These are phyloP conservation scores for Boechera retrofracta DNA, from an alignment of 345 rosid genomes.

Conservation along the genomic window DNA sequence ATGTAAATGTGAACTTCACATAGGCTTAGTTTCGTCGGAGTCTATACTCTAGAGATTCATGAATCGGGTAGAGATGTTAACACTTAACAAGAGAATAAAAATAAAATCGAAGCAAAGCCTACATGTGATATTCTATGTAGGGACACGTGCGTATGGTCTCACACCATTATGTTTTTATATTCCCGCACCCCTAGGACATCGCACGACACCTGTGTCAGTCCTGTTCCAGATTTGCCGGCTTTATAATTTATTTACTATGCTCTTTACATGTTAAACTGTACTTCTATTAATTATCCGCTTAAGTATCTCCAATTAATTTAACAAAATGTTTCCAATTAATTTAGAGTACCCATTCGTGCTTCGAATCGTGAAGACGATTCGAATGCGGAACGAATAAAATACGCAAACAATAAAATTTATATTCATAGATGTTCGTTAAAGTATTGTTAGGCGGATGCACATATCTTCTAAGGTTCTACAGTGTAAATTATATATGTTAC, in stretches of 20 bases:
- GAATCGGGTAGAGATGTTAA: conserved; percentile 3
- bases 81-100: neutral
- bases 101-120: conserved; percentile 6
- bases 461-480: no score
- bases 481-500: no score
- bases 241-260: neutral
- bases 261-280: neutral
- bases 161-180: conserved; percentile 11
- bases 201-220: conserved; percentile 32
- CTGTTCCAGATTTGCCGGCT: conserved; percentile 41
- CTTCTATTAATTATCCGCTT: neutral
- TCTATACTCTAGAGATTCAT: conserved; percentile 10
- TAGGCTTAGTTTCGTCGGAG: conserved; percentile 23
- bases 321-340: neutral
- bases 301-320: neutral
- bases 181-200: conserved; percentile 27
- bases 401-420: neutral
- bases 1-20: conserved; percentile 19
- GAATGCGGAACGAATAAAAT: neutral
- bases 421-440: no score
- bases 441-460: no score
- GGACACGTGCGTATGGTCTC: conserved; percentile 38
- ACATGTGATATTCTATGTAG: conserved; percentile 17
- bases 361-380: neutral
- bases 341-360: neutral